Evolutionary conservation across 805 yeast genomes (phyloP).

Genomic region (Metschnikowia arizonensis): DNA sequence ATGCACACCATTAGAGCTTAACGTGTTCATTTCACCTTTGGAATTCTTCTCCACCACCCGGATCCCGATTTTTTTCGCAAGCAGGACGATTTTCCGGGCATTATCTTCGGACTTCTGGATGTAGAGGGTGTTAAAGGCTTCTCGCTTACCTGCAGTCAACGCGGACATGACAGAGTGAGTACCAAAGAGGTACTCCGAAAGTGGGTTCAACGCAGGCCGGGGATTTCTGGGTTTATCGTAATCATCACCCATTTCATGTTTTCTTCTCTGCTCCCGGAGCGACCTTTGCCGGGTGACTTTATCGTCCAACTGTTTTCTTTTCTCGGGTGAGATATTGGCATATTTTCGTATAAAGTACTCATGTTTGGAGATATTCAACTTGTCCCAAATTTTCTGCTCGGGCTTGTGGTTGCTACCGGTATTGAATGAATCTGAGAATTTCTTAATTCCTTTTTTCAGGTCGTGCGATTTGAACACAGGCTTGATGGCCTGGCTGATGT

Average conservation of each 20-base stretch:
- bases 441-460: constrained; percentile 6
- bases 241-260: constrained; percentile 19
- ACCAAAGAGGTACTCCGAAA: constrained; percentile 71
- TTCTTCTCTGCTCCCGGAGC: constrained; percentile 24
- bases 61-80: constrained; percentile 45
- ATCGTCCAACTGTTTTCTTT: constrained; percentile 24
- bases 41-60: constrained; percentile 32
- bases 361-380: constrained; percentile 56
- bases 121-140: constrained; percentile 47
- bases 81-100: constrained; percentile 37
- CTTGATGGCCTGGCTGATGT: constrained; percentile 7
- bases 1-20: constrained; percentile 70
- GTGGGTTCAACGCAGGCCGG: constrained; percentile 35
- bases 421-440: constrained; percentile 47
- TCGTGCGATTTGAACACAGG: constrained; percentile 13
- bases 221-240: constrained; percentile 9
- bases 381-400: constrained; percentile 62
- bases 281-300: constrained; percentile 32
- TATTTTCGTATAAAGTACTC: constrained; percentile 57
- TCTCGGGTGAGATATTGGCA: constrained; percentile 61
- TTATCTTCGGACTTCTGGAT: constrained; percentile 40
- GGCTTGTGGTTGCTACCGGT: constrained; percentile 15
- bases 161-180: constrained; percentile 73
- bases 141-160: constrained; percentile 51
- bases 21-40: constrained; percentile 52